Conservation (phyloP, 768 basidiomycete genomes). For the Lactarius deliciosus region DNA sequence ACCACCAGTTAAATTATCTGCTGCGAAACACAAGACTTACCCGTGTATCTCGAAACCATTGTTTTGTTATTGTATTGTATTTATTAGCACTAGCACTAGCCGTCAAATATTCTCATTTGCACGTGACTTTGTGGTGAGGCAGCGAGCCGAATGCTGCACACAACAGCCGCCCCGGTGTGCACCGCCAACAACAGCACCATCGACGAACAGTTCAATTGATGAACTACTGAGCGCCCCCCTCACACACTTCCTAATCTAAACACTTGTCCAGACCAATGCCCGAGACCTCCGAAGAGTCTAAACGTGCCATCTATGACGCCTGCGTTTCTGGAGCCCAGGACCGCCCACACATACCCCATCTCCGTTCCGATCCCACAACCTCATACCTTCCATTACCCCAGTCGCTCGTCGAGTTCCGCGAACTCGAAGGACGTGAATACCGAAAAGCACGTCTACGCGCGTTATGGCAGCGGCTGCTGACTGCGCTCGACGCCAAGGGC, state of each 20-base stretch:
- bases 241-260: slow-evolving; percentile 14
- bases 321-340: slow-evolving; percentile 52
- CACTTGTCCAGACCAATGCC: slow-evolving; percentile 11
- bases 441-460: slow-evolving; percentile 60
- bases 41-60: not conserved
- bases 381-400: slow-evolving; percentile 43
- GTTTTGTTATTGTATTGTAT: slow-evolving; percentile 11
- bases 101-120: not conserved
- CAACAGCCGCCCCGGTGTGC: not conserved
- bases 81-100: slow-evolving; percentile 5
- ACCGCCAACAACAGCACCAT: slow-evolving; percentile 1
- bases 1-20: slow-evolving; percentile 11
- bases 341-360: slow-evolving; percentile 56
- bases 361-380: slow-evolving; percentile 51
- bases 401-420: slow-evolving; percentile 62
- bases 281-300: slow-evolving; percentile 35
- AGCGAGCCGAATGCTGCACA: not conserved
- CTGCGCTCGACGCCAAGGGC: slow-evolving; percentile 32
- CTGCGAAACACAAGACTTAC: not conserved
- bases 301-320: slow-evolving; percentile 54
- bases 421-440: slow-evolving; percentile 59
- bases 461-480: slow-evolving; percentile 62
- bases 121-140: slow-evolving; percentile 18
- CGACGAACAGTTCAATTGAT: not conserved
- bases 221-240: slow-evolving; percentile 6